Evolutionary conservation across 1,284 basidiomycete genomes (phyloP).

Genomic region (Ceratobasidium sp.): DNA sequence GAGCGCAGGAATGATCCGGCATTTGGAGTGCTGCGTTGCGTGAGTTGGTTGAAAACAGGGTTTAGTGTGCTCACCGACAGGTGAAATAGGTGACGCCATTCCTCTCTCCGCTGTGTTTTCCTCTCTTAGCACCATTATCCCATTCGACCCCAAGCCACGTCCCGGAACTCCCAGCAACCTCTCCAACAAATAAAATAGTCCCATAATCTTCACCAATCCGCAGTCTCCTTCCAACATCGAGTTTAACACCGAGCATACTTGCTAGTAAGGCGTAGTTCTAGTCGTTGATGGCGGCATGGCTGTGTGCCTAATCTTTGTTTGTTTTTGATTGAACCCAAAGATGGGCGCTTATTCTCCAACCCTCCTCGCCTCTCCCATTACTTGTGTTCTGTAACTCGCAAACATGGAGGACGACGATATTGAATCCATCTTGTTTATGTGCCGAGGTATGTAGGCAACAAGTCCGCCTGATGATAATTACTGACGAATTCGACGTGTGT

Average conservation of each 20-base stretch:
- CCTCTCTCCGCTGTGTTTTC: conserved; percentile 44
- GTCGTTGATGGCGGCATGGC: conserved; percentile 56
- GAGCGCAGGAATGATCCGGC: conserved; percentile 81
- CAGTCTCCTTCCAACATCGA: conserved; percentile 17
- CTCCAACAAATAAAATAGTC: conserved; percentile 78
- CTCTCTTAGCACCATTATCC: conserved; percentile 82
- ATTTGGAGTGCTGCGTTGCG: conserved; percentile 59
- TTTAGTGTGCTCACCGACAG: conserved; percentile 67
- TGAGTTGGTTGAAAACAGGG: conserved; percentile 8
- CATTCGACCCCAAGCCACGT: conserved; percentile 95
- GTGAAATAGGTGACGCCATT: conserved; percentile 83
- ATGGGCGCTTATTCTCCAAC: conserved; percentile 28
- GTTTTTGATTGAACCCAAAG: background rate
- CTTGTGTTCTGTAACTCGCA: background rate
- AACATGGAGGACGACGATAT: conserved; percentile 69
- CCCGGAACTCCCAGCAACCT: conserved; percentile 72
- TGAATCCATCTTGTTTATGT: conserved; percentile 86
- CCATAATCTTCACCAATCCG: conserved; percentile 61
- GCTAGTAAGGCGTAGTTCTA: background rate
- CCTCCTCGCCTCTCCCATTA: conserved; percentile 1
- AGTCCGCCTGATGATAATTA: background rate
- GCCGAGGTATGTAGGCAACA: conserved; percentile 59
- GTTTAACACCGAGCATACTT: background rate
- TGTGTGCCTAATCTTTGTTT: conserved; percentile 9
- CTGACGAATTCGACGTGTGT: background rate